These are phyloP conservation scores for Mikania micrantha DNA, from an alignment of 129 eudicot genomes.

Conservation along the genomic window DNA sequence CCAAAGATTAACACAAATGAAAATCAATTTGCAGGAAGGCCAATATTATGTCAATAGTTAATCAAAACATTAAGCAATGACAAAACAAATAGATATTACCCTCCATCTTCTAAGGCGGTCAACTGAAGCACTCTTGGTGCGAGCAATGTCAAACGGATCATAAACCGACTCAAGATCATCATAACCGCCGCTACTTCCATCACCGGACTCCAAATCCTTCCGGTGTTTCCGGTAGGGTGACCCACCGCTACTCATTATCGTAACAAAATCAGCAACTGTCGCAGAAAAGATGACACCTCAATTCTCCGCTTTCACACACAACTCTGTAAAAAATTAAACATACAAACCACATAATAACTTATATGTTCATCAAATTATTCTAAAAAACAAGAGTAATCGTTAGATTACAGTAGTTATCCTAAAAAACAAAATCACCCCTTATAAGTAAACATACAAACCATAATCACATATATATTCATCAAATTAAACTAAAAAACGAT, in stretches of 20 bases:
- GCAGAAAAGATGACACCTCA: conserved; percentile 88
- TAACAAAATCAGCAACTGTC: conserved; percentile 27
- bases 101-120: conserved; percentile 83
- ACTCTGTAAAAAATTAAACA: neutral
- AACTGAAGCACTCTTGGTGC: conserved; percentile 76
- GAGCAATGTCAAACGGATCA: conserved; percentile 60
- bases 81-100: conserved; percentile 29
- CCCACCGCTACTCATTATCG: conserved; percentile 30
- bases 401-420: neutral
- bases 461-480: neutral
- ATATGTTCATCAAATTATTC: neutral
- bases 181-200: conserved; percentile 18
- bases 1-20: neutral
- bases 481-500: neutral
- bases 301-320: neutral
- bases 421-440: neutral
- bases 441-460: neutral
- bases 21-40: neutral
- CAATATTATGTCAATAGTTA: neutral
- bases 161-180: conserved; percentile 26
- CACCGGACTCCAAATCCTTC: conserved; percentile 49
- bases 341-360: neutral
- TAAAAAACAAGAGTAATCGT: neutral
- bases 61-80: neutral
- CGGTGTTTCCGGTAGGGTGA: conserved; percentile 50